These are phyloP conservation scores for Calonectria leucothoes DNA, from an alignment of 2,329 filamentous ascomycete genomes.

Conservation along the genomic window DNA sequence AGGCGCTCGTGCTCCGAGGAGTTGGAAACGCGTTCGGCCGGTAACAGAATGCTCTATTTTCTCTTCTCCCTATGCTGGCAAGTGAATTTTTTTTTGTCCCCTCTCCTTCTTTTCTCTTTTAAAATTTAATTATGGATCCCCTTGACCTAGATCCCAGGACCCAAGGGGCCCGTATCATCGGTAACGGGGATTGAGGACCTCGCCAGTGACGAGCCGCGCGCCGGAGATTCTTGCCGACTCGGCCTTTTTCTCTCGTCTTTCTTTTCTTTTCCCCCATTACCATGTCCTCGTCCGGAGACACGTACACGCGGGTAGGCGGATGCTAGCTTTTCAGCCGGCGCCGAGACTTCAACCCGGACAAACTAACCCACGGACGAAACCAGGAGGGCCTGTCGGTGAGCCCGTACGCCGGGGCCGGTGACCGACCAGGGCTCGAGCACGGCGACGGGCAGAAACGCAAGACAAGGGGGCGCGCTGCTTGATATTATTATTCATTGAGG, in stretches of 20 bases:
- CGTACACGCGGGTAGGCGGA: background rate
- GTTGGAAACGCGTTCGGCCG: background rate
- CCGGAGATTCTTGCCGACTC: background rate
- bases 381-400: background rate
- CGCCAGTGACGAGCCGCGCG: background rate
- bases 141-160: background rate
- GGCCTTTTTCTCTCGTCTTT: background rate
- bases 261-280: background rate
- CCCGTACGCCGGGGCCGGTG: background rate
- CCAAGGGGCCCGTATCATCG: background rate
- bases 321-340: background rate
- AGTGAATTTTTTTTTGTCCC: constrained; percentile 13
- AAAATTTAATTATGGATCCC: constrained; percentile 10
- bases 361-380: background rate
- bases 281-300: background rate
- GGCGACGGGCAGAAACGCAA: background rate
- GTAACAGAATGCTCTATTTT: background rate
- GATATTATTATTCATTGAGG: constrained; percentile 4
- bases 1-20: background rate
- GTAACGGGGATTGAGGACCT: background rate
- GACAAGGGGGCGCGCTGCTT: background rate
- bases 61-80: background rate
- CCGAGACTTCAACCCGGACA: background rate
- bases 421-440: constrained; percentile 1
- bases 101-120: constrained; percentile 29